Conservation (phyloP, 768 basidiomycete genomes). For the Suillus subluteus region DNA sequence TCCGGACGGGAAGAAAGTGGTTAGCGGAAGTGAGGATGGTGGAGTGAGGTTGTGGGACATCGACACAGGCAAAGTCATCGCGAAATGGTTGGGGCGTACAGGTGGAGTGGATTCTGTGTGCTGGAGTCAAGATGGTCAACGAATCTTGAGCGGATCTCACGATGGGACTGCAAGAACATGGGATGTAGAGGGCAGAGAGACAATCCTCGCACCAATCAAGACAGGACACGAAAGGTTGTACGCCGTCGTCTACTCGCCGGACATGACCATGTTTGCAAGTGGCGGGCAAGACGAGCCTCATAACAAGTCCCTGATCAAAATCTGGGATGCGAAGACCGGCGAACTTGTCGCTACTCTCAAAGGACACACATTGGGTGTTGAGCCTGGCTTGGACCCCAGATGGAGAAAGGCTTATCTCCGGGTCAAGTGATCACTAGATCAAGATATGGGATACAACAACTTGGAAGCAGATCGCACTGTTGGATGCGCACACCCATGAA, state of each 20-base stretch:
- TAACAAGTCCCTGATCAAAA: background rate
- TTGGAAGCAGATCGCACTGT: background rate
- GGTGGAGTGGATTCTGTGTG: rapidly evolving
- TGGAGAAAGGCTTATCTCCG: background rate
- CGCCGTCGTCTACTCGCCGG: background rate
- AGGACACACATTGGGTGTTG: background rate
- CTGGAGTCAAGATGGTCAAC: background rate
- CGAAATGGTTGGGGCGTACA: background rate
- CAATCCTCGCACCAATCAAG: background rate
- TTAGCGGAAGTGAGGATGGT: background rate
- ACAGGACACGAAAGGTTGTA: no score
- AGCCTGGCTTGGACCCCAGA: background rate
- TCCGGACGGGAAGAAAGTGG: background rate
- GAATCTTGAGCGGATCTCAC: background rate
- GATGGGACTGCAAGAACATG: background rate
- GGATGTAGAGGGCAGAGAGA: background rate
- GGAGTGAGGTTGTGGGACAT: background rate
- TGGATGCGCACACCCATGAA: background rate
- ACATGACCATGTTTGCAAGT: background rate
- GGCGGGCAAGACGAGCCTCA: no score
- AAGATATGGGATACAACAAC: background rate
- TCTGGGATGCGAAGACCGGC: background rate
- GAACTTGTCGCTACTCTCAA: background rate
- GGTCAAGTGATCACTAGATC: background rate
- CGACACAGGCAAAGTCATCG: background rate